phyloP scores from a whole-genome alignment of 106 monocot species.

The Dendrobium officinale region DNA sequence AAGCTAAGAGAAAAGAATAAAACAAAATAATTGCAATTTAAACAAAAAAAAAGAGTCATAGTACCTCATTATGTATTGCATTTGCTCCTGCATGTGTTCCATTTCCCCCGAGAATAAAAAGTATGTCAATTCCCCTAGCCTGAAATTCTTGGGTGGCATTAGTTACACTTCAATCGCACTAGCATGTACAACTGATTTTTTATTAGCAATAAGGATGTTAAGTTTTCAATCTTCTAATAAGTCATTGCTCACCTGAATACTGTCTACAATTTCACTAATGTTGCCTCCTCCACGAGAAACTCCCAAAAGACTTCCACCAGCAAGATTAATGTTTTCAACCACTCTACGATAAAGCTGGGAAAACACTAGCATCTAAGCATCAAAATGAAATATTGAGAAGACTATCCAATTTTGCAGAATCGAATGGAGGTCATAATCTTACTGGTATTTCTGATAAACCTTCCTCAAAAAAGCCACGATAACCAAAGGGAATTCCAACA shows the following conservation, averaged over 20 bases:
- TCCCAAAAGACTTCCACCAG: constrained; percentile 78
- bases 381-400: not conserved
- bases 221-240: too few relatives aligned
- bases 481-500: constrained; percentile 79
- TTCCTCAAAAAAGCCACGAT: constrained; percentile 63
- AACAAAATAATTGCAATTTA: not conserved
- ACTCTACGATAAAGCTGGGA: constrained; percentile 54
- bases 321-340: constrained; percentile 81
- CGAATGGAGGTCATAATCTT: not conserved
- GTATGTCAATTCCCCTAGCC: constrained; percentile 75
- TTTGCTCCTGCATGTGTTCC: constrained; percentile 90
- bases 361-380: not conserved
- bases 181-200: too few relatives aligned
- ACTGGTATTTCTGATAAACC: constrained; percentile 55
- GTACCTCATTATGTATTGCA: constrained; percentile 81
- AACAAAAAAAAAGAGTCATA: not conserved
- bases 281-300: constrained; percentile 70
- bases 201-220: too few relatives aligned
- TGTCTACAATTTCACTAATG: constrained; percentile 62
- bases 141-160: constrained; percentile 12
- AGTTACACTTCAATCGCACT: too few relatives aligned
- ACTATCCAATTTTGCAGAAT: not conserved
- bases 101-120: constrained; percentile 90
- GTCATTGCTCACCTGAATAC: constrained; percentile 41
- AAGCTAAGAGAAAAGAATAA: too few relatives aligned